Percentiles rank a stretch among this genome's conserved stretches.
Evolutionary conservation across 805 yeast species (phyloP).

Genomic region (Candida odintsovae): DNA sequence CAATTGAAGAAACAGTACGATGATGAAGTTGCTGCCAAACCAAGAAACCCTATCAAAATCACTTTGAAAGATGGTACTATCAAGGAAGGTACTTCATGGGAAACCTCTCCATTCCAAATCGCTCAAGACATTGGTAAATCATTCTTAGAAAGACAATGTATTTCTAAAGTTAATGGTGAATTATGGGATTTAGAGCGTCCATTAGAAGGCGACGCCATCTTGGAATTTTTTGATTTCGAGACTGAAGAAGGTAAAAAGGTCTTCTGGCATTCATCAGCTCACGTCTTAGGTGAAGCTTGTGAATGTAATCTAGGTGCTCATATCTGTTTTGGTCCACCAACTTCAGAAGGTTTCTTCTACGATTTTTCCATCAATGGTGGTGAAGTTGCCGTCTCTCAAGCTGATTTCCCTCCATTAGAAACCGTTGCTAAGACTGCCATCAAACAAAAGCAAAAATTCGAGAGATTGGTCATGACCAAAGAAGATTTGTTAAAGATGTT

Average conservation of each 20-base stretch:
- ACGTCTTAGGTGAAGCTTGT: slow-evolving; percentile 95
- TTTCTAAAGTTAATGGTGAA: slow-evolving; percentile 83
- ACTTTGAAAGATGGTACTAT: slow-evolving; percentile 83
- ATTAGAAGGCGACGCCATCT: slow-evolving; percentile 59
- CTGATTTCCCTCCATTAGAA: slow-evolving; percentile 82
- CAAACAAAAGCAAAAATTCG: slow-evolving; percentile 93
- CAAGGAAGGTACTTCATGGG: slow-evolving; percentile 78
- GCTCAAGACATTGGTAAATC: slow-evolving; percentile 84
- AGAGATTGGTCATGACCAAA: slow-evolving; percentile 86
- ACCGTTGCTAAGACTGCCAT: slow-evolving; percentile 82
- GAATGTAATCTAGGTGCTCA: slow-evolving; percentile 96
- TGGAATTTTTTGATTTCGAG: slow-evolving; percentile 87
- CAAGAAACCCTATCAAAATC: slow-evolving; percentile 62
- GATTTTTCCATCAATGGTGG: slow-evolving; percentile 86
- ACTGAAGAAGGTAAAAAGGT: slow-evolving; percentile 92
- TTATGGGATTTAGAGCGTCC: slow-evolving; percentile 97
- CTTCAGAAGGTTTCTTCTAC: slow-evolving; percentile 95
- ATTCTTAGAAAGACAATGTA: slow-evolving; percentile 82
- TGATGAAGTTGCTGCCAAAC: slow-evolving; percentile 58
- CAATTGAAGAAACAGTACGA: slow-evolving; percentile 74
- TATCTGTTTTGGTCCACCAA: slow-evolving; percentile 92
- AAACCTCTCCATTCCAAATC: slow-evolving; percentile 82
- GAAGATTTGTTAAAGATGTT: slow-evolving; percentile 92
- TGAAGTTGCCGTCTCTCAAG: slow-evolving; percentile 67
- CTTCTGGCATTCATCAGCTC: slow-evolving; percentile 99